These are phyloP conservation scores for Cornus kousa DNA, from an alignment of 148 eudicot genomes.

Conservation along the genomic window DNA sequence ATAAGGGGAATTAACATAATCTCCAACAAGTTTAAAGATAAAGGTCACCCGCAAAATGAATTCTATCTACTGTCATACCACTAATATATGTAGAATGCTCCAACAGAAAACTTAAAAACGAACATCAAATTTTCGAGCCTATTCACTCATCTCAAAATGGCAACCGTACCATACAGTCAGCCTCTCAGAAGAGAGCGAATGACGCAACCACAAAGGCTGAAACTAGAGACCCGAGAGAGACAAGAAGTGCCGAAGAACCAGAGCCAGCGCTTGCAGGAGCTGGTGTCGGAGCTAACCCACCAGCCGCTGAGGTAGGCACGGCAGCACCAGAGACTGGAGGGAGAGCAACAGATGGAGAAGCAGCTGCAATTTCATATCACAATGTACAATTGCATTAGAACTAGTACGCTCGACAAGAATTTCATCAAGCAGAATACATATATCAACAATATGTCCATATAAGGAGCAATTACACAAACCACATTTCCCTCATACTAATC, in stretches of 20 bases:
- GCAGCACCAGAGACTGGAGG: slow-evolving; percentile 8
- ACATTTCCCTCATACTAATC: not conserved
- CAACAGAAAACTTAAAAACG: not conserved
- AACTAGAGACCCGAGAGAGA: slow-evolving; percentile 4
- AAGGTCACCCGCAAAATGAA: not conserved
- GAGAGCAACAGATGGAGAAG: slow-evolving; percentile 11
- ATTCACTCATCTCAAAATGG: not conserved
- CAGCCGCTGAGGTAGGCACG: slow-evolving; percentile 2
- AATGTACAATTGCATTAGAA: not conserved
- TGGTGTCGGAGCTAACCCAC: not conserved
- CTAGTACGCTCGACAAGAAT: not conserved
- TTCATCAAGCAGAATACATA: not conserved
- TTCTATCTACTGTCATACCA: not conserved
- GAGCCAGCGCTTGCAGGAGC: slow-evolving; percentile 12
- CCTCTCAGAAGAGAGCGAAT: slow-evolving; percentile 1
- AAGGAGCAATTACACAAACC: not conserved
- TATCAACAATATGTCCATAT: not conserved
- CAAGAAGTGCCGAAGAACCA: not conserved
- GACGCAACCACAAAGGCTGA: slow-evolving; percentile 1
- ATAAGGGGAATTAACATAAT: not conserved
- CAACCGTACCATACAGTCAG: not conserved
- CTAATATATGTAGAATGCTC: not conserved
- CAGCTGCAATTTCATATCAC: slow-evolving; percentile 7
- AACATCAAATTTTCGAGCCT: not conserved
- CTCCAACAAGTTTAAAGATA: not conserved